Evolutionary conservation across 768 basidiomycete species (phyloP).

Genomic region (Mycena rebaudengoi): DNA sequence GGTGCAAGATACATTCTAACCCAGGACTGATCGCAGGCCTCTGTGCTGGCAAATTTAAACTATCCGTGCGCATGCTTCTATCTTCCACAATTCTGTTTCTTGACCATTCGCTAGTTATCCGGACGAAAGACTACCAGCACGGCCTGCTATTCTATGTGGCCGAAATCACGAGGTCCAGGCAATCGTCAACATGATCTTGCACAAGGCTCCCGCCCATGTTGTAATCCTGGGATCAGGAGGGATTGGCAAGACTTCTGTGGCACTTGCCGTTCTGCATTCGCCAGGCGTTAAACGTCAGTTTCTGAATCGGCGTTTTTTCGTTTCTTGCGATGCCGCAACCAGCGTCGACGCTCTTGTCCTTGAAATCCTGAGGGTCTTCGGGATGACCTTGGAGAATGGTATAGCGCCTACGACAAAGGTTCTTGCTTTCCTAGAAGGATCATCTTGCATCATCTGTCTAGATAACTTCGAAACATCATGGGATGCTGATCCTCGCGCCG

Average conservation of each 20-base stretch:
- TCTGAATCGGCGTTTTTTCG: neutral
- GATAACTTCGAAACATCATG: neutral
- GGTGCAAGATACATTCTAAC: neutral
- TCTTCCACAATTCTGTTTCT: neutral
- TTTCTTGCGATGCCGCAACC: neutral
- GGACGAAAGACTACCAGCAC: neutral
- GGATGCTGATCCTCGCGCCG: neutral
- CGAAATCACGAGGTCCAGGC: neutral
- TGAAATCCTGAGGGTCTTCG: neutral
- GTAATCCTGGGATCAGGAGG: neutral
- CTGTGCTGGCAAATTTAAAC: neutral
- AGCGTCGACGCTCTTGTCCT: neutral
- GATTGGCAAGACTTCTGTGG: neutral
- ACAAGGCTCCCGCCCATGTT: neutral
- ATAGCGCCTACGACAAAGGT: neutral
- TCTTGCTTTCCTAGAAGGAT: neutral
- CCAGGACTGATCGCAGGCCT: neutral
- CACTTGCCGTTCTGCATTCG: neutral
- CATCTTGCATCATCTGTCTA: neutral
- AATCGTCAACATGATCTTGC: neutral
- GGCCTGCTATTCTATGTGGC: neutral
- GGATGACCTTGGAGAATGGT: neutral
- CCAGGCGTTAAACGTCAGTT: neutral
- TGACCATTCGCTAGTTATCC: neutral
- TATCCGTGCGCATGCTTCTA: neutral